Evolutionary conservation across 1,284 basidiomycete genomes (phyloP).

Genomic region (Omphalotus olearius): DNA sequence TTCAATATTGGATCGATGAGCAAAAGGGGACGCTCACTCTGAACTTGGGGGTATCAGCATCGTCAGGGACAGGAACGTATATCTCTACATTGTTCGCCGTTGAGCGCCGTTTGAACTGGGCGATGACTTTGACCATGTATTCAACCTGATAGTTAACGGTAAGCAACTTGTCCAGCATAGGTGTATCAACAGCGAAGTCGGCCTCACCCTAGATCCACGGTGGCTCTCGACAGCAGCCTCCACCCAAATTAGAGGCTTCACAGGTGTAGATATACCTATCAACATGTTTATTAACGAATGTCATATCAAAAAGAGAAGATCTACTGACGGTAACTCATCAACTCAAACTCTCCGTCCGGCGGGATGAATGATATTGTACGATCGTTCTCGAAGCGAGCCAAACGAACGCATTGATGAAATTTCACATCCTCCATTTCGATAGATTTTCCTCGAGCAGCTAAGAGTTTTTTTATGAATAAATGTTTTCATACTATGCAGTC

Average conservation of each 20-base stretch:
- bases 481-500: too few species aligned
- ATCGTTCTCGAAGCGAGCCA: slow-evolving; percentile 99
- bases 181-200: not conserved
- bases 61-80: slow-evolving; percentile 96
- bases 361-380: slow-evolving; percentile 99
- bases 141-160: slow-evolving; percentile 68
- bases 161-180: not conserved
- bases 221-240: slow-evolving; percentile 96
- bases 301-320: not conserved
- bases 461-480: too few species aligned
- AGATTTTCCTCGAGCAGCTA: slow-evolving; percentile 92
- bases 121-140: slow-evolving; percentile 98
- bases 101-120: slow-evolving; percentile 95
- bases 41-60: slow-evolving; percentile 98
- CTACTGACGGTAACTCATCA: slow-evolving; percentile 87
- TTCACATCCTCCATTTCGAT: slow-evolving; percentile 99
- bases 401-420: slow-evolving; percentile 99
- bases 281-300: slow-evolving; percentile 1
- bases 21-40: slow-evolving; percentile 50
- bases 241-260: slow-evolving; percentile 98
- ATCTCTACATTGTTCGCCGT: slow-evolving; percentile 99
- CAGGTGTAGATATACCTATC: slow-evolving; percentile 77
- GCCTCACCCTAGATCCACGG: slow-evolving; percentile 46
- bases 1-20: not conserved
- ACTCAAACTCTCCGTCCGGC: slow-evolving; percentile 97